Percentiles rank a stretch among this genome's conserved stretches.
phyloP scores from a whole-genome alignment of 2,329 filamentous ascomycete species.

The Graphium sp. region DNA sequence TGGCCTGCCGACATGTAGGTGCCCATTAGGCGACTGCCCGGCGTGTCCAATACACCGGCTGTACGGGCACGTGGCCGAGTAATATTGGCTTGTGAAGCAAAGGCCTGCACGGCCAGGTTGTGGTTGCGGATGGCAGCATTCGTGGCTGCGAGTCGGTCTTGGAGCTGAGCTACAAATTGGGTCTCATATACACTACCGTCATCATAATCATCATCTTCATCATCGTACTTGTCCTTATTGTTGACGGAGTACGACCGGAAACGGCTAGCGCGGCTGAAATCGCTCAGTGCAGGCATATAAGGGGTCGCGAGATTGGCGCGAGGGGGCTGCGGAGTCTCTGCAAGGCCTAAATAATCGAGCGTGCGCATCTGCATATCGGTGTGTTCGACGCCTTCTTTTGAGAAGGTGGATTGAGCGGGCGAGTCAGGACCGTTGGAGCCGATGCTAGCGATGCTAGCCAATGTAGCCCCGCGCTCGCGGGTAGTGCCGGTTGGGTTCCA shows the following conservation, averaged over 20 bases:
- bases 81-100: slow-evolving; percentile 61
- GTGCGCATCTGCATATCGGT: slow-evolving; percentile 80
- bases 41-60: slow-evolving; percentile 77
- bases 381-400: slow-evolving; percentile 68
- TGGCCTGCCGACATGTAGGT: slow-evolving; percentile 60
- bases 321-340: slow-evolving; percentile 75
- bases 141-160: slow-evolving; percentile 46
- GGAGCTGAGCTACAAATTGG: slow-evolving; percentile 42
- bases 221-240: slow-evolving; percentile 92
- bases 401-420: slow-evolving; percentile 72
- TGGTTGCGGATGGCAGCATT: slow-evolving; percentile 69
- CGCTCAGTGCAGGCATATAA: slow-evolving; percentile 58
- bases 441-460: slow-evolving; percentile 69
- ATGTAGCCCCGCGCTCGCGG: slow-evolving; percentile 70
- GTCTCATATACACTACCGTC: slow-evolving; percentile 27
- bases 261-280: slow-evolving; percentile 64
- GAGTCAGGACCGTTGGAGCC: slow-evolving; percentile 83
- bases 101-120: slow-evolving; percentile 84
- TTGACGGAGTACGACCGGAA: slow-evolving; percentile 98
- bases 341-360: slow-evolving; percentile 85
- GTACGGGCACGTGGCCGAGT: slow-evolving; percentile 80
- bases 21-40: slow-evolving; percentile 46
- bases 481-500: slow-evolving; percentile 52
- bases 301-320: slow-evolving; percentile 59
- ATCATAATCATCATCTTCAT: slow-evolving; percentile 67